These are phyloP conservation scores for Candida boidinii DNA, from an alignment of 805 yeast genomes.

Conservation along the genomic window DNA sequence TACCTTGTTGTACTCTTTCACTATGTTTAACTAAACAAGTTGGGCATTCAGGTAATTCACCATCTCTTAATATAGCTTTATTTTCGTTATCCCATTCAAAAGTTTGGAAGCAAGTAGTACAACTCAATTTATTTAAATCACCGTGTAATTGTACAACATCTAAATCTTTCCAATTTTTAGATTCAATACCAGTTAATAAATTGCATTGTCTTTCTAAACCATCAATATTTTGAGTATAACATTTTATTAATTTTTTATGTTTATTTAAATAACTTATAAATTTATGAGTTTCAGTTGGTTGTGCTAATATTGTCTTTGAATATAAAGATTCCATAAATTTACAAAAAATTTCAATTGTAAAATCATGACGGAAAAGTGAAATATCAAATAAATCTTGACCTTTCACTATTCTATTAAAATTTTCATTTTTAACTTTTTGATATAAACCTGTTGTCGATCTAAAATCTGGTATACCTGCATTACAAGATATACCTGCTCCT, in stretches of 20 bases:
- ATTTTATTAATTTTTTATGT: constrained; percentile 61
- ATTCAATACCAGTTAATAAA: constrained; percentile 52
- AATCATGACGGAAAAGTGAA: constrained; percentile 62
- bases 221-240: constrained; percentile 95
- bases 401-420: constrained; percentile 35
- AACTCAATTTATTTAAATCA: constrained; percentile 64
- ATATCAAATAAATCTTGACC: constrained; percentile 92
- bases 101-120: constrained; percentile 58
- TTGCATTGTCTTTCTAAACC: constrained; percentile 68
- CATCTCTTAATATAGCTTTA: constrained; percentile 40
- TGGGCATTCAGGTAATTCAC: constrained; percentile 72
- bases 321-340: constrained; percentile 82
- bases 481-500: constrained; percentile 96
- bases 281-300: constrained; percentile 77
- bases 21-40: constrained; percentile 50
- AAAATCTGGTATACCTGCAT: constrained; percentile 96
- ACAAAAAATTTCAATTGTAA: constrained; percentile 67
- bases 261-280: constrained; percentile 57
- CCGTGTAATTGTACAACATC: constrained; percentile 92
- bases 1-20: constrained; percentile 57
- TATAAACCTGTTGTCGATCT: constrained; percentile 80
- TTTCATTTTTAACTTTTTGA: constrained; percentile 52
- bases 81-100: constrained; percentile 55
- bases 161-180: constrained; percentile 48
- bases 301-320: constrained; percentile 51